These are phyloP conservation scores for Arthrobotrys sphaeroides DNA, from an alignment of 2,329 filamentous ascomycete species.

Conservation along the genomic window DNA sequence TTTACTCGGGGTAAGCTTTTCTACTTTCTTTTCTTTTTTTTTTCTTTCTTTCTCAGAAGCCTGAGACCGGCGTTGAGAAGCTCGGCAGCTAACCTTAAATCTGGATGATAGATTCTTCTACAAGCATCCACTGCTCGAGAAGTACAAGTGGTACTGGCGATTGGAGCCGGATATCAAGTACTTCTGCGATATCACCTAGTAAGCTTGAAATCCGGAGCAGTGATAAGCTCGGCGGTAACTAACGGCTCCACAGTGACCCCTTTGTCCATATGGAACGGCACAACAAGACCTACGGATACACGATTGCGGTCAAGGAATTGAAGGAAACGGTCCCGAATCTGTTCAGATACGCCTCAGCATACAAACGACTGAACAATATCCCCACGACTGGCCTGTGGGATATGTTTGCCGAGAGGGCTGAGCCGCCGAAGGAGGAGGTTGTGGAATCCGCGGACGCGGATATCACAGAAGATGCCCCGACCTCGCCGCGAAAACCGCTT, in stretches of 20 bases:
- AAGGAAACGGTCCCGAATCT: conserved; percentile 98
- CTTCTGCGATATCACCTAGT: conserved; percentile 99
- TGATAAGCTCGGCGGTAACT: conserved; percentile 56
- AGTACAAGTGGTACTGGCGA: conserved; percentile 99
- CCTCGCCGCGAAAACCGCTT: conserved; percentile 73
- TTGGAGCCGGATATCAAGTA: conserved; percentile 99
- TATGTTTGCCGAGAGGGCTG: conserved; percentile 89
- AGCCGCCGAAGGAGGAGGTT: conserved; percentile 66
- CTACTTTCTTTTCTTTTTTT: too few relatives aligned
- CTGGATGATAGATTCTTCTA: conserved; percentile 80
- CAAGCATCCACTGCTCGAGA: conserved; percentile 91
- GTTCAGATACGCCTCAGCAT: conserved; percentile 97
- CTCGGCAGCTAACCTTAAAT: conserved; percentile 15
- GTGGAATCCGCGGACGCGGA: conserved; percentile 69
- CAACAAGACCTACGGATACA: conserved; percentile 99
- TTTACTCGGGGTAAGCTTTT: conserved; percentile 86
- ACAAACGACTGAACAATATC: conserved; percentile 90
- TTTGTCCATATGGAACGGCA: conserved; percentile 92
- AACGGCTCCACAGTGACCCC: conserved; percentile 73
- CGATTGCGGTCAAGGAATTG: conserved; percentile 97
- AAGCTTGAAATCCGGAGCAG: conserved; percentile 60
- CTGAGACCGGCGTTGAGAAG: background rate
- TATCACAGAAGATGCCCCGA: conserved; percentile 82
- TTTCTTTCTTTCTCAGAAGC: too few relatives aligned
- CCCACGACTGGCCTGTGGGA: conserved; percentile 95